Base-by-base conservation (phyloP, 2,329 filamentous ascomycete species). In the Berkeleyomyces rouxiae region DNA sequence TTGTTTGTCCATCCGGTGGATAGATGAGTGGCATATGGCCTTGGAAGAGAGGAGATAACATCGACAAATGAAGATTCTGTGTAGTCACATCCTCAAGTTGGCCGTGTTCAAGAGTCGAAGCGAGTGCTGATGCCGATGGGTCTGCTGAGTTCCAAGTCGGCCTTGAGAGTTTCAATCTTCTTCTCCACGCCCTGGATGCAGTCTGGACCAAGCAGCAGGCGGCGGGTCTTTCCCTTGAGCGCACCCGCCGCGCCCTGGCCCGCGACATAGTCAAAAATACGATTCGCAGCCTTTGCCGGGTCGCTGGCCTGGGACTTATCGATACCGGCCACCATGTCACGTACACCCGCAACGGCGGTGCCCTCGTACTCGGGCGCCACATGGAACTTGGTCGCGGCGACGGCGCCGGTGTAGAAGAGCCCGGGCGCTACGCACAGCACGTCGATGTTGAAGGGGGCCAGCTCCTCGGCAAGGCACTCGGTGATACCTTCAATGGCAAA, bases 371-470 rank as follows among this genome's bases (percentile, higher is more conserved):
- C 67, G 65, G 4, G 65, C 67, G 9, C 67, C 65, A 1, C 66
- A 66, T 10, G 66, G 65, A 0, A 67, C 64, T 5, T 68, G 65
- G 11, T 67, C 55, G 43, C 55, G 60, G 10, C 16, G 6, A 82
- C 72, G 59, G 82, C 77, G 0, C 68, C 70, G 0, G 79, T 82
- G 2, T 79, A 75, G 67, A 82, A 82, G 63, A 78, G 78, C 0
- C 79, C 80, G 0, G 79, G 79, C 64, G 80, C 79, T 2, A 82
- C 70, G 1, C 73, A 68, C 0, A 71, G 66, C 1, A 75, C 74
- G 1, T 70, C 66, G 47, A 82, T 74, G 3, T 75, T 72, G 37
- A 82, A 78, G 0, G 74, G 73, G 1, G 67, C 67, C 0, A 81
- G 69, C 69, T 82, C 79, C 0, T 69, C 63, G 0, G 69, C 68